Evolutionary conservation across 305 asterid genomes (phyloP).

Genomic region (Solanum hybrid): DNA sequence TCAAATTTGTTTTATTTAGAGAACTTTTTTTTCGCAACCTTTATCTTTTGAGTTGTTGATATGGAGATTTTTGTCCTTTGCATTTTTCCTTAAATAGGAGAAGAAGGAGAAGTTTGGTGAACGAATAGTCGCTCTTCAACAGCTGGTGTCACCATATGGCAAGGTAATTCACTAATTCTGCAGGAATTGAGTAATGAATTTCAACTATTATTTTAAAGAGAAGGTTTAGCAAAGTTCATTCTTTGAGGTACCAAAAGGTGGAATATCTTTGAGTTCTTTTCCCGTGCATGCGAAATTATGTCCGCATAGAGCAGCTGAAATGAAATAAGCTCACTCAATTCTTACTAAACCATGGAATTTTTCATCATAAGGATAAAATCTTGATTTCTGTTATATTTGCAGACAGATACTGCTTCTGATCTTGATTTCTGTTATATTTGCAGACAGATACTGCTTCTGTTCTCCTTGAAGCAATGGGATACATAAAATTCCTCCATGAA

Average conservation of each 20-base stretch:
- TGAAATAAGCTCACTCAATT: background rate
- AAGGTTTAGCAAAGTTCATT: background rate
- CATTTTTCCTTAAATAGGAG: conserved; percentile 28
- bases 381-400: background rate
- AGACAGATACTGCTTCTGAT: too few species aligned
- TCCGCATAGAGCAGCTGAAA: background rate
- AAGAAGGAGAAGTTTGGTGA: conserved; percentile 76
- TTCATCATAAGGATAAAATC: background rate
- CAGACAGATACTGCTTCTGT: conserved; percentile 92
- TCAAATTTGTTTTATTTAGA: background rate
- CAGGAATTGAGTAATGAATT: background rate
- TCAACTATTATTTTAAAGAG: background rate
- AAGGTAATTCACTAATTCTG: conserved; percentile 32
- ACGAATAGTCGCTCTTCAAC: conserved; percentile 72
- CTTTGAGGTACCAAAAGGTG: background rate
- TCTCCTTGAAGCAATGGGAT: conserved; percentile 72
- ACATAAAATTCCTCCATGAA: conserved; percentile 77
- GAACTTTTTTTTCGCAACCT: background rate
- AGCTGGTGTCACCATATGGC: conserved; percentile 86
- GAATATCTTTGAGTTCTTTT: background rate
- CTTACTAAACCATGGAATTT: background rate
- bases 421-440: background rate
- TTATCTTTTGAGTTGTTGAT: background rate
- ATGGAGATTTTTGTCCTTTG: background rate
- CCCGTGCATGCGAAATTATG: background rate